These are phyloP conservation scores for Botrytis sinoallii DNA, from an alignment of 2,329 filamentous ascomycete species.

Conservation along the genomic window DNA sequence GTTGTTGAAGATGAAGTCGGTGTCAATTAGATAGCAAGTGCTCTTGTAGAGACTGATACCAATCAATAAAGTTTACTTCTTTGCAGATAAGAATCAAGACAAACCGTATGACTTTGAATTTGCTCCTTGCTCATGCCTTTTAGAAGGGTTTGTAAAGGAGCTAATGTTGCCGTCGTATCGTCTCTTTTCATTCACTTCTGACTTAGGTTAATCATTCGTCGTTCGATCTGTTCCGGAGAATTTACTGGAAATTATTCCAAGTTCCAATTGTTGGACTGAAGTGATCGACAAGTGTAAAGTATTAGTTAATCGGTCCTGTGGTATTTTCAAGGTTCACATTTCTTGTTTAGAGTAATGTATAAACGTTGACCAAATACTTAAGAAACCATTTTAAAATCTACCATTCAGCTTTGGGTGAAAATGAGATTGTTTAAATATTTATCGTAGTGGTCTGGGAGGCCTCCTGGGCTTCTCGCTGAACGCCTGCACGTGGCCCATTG, in stretches of 20 bases:
- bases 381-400: not conserved
- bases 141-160: not conserved
- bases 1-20: not conserved
- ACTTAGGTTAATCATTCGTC: not conserved
- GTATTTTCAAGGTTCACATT: not conserved
- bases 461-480: not conserved
- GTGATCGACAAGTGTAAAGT: not conserved
- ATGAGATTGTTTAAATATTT: not conserved
- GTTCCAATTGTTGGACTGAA: not conserved
- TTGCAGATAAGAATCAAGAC: not conserved
- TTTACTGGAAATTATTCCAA: not conserved
- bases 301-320: not conserved
- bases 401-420: not conserved
- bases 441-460: not conserved
- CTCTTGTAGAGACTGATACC: not conserved
- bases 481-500: not conserved
- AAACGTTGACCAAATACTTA: not conserved
- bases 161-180: not conserved
- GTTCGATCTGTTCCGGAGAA: not conserved
- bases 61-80: not conserved
- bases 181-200: not conserved
- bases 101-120: not conserved
- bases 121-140: not conserved
- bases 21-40: slow-evolving; percentile 4
- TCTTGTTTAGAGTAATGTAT: not conserved